Evolutionary conservation across 352 stramenopile species (phyloP).

Genomic region (Phytopythium oedochilum): DNA sequence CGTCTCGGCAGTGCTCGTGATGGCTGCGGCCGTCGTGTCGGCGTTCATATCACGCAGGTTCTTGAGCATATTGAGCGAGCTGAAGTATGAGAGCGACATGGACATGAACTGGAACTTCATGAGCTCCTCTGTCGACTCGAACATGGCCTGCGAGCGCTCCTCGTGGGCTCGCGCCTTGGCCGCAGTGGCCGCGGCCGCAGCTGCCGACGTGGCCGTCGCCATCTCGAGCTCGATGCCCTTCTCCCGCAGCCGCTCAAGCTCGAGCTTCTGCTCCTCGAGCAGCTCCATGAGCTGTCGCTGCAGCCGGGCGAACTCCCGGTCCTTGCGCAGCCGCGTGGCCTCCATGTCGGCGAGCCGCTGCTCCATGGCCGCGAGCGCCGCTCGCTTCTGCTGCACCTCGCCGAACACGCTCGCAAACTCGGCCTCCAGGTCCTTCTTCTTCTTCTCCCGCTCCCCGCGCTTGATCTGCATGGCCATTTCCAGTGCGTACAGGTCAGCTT

Average conservation of each 20-base stretch:
- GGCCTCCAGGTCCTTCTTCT: slow-evolving; percentile 88
- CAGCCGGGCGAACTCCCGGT: slow-evolving; percentile 90
- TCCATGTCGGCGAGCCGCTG: slow-evolving; percentile 91
- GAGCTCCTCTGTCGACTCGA: slow-evolving; percentile 91
- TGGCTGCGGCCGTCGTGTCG: slow-evolving; percentile 86
- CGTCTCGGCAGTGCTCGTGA: slow-evolving; percentile 86
- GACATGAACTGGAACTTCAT: slow-evolving; percentile 98
- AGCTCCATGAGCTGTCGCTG: slow-evolving; percentile 93
- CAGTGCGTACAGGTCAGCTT: slow-evolving; percentile 86
- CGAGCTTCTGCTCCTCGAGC: slow-evolving; percentile 91
- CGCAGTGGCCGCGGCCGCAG: slow-evolving; percentile 86
- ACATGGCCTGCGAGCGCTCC: slow-evolving; percentile 87
- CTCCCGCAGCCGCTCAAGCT: slow-evolving; percentile 88
- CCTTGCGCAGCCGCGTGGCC: slow-evolving; percentile 87
- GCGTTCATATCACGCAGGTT: slow-evolving; percentile 92
- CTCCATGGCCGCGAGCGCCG: slow-evolving; percentile 75
- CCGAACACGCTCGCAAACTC: slow-evolving; percentile 90
- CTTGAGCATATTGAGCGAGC: slow-evolving; percentile 94
- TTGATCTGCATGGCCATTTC: slow-evolving; percentile 94
- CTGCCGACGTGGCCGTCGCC: slow-evolving; percentile 88
- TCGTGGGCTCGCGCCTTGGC: slow-evolving; percentile 90
- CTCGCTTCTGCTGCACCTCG: slow-evolving; percentile 88
- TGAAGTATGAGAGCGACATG: slow-evolving; percentile 94
- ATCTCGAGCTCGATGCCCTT: slow-evolving; percentile 91
- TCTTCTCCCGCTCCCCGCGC: slow-evolving; percentile 86